Base-by-base conservation (phyloP, 257 asterid genomes). In the Capsicum baccatum region DNA sequence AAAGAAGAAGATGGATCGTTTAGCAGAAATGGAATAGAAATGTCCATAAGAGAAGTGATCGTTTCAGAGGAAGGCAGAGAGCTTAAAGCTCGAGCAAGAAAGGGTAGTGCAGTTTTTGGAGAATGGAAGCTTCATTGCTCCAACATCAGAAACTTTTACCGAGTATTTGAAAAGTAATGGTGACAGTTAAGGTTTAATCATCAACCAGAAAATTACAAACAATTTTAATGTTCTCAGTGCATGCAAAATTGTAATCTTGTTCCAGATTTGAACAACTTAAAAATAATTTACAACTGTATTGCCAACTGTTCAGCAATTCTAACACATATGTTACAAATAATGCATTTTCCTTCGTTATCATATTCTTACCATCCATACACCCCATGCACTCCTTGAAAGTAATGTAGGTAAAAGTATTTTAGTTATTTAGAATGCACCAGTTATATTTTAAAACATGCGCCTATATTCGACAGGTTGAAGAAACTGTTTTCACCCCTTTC, bases 1-100 rank as follows among this genome's bases (percentile, higher is more conserved):
- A 83, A 9, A 6, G 86, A 84, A 68, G 88, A 73, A 48, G 80
- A 87, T 82, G 90, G 92, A 19, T 83, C 88, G 0, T 88, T 89
- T 15, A 73, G 78, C 4, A 37, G 89, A 63, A 50, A 82, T 5
- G 88, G 48, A 6, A 76, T 88, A 14, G 92, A 90, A 8, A 70
- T 42, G 9, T 79, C 93, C 0, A 12, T 88, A 68, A n/a, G 85
- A 52, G 48, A 83, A 58, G 86, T 56, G 14, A 87, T 87, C 85
- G 85, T 52, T 21, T 84, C 83, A 3, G 48, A 55, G 84, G 80
- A 85, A 82, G 91, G 83, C 3, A 60, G 39, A 16, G 62, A 19
- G 17, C 6, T 86, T 6, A 83, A 82, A 78, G 76, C 52, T 11
- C 67, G 87, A 0, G 57, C 88, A 0, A 78, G 82, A 33, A 83